Base-by-base conservation (phyloP, 306 rosid species). In the Myrica gale region DNA sequence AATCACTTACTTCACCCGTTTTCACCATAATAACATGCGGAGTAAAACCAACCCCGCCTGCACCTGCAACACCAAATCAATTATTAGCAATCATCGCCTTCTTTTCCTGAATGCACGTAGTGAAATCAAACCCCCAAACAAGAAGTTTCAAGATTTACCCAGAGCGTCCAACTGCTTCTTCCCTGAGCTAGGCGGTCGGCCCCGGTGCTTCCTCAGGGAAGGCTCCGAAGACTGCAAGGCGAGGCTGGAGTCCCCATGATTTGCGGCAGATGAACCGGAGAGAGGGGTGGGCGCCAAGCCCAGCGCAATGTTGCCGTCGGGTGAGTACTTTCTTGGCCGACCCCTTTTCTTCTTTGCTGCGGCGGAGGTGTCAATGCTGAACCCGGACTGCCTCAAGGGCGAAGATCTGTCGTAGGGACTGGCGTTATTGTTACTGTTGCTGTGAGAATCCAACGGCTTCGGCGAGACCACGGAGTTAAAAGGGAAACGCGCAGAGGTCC, bases 181-280 rank as follows among this genome's bases (percentile, higher is more conserved):
- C 15, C 89, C 90, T 0, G 97, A 92, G 37, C 98, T 90, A 0
- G 89, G 92, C 0, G 97, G 98, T 41, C 98, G 77, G 32, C 98
- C 98, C 11, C 98, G 66, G n/a, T 81, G 71, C 83, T 87, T 95
- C 82, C 83, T 89, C 5, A 87, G 56, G 47, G 83, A 72, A 21
- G 89, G 89, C 1, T 94, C 96, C 5, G 86, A 82, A 9, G 90
- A 87, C 16, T 90, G 86, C 1, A 19, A 8, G 7, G 90, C 81
- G 21, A 82, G 92, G 11, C 84, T 72, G 0, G 90, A 85, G 26
- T 90, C 96, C 0, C 85, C 89, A 9, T 76, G 90, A n/a, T 65
- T 83, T 9, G 70, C 70, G 6, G 48, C 85, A 12, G 84, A 75
- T 26, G 96, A 76, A 1, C 95, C 69, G 50, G 89, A 26, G 23